Evolutionary conservation across 257 asterid species (phyloP), one percentile per base, ranked within the genome.

Genomic region (Asclepias syriaca): DNA sequence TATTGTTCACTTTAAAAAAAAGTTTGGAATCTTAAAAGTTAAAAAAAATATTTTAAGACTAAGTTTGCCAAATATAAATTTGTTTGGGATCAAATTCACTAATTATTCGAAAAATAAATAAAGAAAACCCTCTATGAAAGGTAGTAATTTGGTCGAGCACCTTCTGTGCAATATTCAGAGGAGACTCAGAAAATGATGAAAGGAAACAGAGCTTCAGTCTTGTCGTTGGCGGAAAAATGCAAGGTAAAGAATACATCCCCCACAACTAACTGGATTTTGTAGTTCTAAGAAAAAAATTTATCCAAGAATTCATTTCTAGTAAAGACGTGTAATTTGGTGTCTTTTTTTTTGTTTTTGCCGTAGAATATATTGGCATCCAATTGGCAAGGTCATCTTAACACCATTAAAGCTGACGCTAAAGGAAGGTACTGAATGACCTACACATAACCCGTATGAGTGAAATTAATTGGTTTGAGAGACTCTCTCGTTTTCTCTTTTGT

Each of bases 281-380:
- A 27, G 15, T 11, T 67, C 48, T 11, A 45, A 14, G 14, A 22
- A 15, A 10, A 27, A 15, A 15, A 21, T 24, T 7, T 6, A 19
- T 40, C 39, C 46, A 49, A 24, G 75, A 54, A 11, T 40, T 32
- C 56, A 19, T 51, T 59, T 24, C 11, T 40, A 72, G 73, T 6
- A 8, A 19, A 37, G 16, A 64, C 18, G 3, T 64, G 22, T 37
- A 39, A 7, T 39, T 10, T 81, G 39, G 4, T 34, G 4, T 34
- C 39, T 65, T 54, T 9, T 53, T 61, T 32, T 3, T 66, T 66
- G 54, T 60, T 70, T 3, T 69, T 66, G 54, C 56, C 68, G 84
- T 83, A 93, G 97, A 89, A 80, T 78, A 87, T 93, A 75, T 72
- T 93, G 87, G 87, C 89, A 53, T 86, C 99, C 34, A 91, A 89